Evolutionary conservation across 1,284 basidiomycete genomes (phyloP).

Genomic region (Cutaneotrichosporon mucoides): DNA sequence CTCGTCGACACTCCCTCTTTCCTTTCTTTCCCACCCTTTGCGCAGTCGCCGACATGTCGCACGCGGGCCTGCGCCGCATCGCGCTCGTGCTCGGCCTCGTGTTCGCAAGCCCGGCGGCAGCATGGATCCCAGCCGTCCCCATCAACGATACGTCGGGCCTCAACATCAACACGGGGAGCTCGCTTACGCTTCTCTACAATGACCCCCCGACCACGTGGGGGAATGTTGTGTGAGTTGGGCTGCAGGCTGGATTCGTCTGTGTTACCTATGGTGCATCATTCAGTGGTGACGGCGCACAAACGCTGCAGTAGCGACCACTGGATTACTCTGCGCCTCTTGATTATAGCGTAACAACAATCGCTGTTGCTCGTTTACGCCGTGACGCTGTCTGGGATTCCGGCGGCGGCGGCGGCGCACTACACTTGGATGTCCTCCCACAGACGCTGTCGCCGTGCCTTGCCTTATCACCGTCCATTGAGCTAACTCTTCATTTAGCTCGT

Average conservation of each 20-base stretch:
- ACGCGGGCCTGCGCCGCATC: not conserved
- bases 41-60: not conserved
- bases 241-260: too few species aligned
- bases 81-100: constrained; percentile 3
- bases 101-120: constrained; percentile 12
- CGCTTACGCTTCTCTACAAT: constrained; percentile 61
- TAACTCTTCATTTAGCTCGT: constrained; percentile 4
- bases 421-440: not conserved
- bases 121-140: constrained; percentile 62
- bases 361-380: too few species aligned
- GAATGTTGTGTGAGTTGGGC: constrained; percentile 32
- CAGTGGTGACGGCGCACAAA: too few species aligned
- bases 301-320: too few species aligned
- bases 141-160: constrained; percentile 59
- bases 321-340: too few species aligned
- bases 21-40: too few species aligned
- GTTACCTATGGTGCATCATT: too few species aligned
- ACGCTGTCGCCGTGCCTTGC: not conserved
- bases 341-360: too few species aligned
- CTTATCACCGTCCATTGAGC: not conserved
- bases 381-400: too few species aligned
- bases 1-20: too few species aligned
- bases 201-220: constrained; percentile 35
- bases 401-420: too few species aligned
- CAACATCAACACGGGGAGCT: constrained; percentile 45